A percentile compares a stretch with the other conserved stretches of the same genome.
Evolutionary conservation across 116 monocot species (phyloP).

Genomic region (Phalaenopsis hybrid): DNA sequence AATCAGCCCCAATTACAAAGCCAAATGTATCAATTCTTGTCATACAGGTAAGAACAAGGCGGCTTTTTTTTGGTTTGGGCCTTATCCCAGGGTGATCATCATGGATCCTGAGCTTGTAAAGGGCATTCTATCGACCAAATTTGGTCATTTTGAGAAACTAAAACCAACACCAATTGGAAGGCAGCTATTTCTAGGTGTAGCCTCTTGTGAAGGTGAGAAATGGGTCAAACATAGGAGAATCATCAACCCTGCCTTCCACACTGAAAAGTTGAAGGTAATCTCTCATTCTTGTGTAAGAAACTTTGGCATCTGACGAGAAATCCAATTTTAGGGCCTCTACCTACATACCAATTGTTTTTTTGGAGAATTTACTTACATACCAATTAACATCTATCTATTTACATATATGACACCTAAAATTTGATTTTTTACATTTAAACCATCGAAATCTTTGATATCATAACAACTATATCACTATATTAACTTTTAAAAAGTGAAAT

Average conservation of each 20-base stretch:
- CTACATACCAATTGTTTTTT: not conserved
- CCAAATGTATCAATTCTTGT: too few species aligned
- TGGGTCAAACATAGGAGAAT: conserved; percentile 40
- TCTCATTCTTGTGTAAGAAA: not conserved
- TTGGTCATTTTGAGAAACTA: conserved; percentile 35
- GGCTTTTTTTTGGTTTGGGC: conserved; percentile 42
- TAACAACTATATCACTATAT: too few species aligned
- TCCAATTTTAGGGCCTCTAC: not conserved
- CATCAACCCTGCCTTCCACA: conserved; percentile 43
- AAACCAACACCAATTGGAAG: not conserved
- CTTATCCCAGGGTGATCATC: conserved; percentile 34
- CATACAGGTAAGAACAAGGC: conserved; percentile 7
- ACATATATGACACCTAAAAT: too few species aligned
- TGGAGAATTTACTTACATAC: too few species aligned
- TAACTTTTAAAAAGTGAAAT: too few species aligned
- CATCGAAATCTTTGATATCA: too few species aligned
- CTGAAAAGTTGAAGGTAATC: conserved; percentile 41
- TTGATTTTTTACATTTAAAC: too few species aligned
- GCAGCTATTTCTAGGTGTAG: conserved; percentile 15
- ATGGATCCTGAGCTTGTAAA: conserved; percentile 37
- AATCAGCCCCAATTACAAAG: too few species aligned
- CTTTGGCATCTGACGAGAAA: too few species aligned
- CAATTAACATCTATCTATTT: too few species aligned
- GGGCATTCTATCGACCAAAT: conserved; percentile 44
- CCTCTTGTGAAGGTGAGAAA: conserved; percentile 29